Evolutionary conservation across 768 basidiomycete genomes (phyloP).

Genomic region (Rhizopogon sp.): DNA sequence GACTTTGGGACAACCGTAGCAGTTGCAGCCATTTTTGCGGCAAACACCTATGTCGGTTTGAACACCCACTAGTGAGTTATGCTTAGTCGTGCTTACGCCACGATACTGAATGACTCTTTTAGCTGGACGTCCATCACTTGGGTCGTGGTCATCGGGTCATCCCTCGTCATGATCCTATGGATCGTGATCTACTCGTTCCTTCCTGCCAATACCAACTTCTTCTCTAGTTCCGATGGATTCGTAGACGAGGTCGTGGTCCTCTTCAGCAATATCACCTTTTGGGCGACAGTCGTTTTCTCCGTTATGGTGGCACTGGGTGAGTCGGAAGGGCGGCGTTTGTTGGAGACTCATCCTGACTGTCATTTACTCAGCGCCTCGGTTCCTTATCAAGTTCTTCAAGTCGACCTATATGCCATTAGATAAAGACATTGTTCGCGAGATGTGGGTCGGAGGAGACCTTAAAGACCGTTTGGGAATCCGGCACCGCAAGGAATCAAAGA

Average conservation of each 20-base stretch:
- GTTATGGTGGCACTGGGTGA: conserved; percentile 67
- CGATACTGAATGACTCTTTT: conserved; percentile 5
- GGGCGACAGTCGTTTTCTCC: conserved; percentile 71
- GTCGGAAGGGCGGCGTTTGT: conserved; percentile 15
- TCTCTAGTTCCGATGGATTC: conserved; percentile 70
- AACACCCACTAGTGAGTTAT: conserved; percentile 81
- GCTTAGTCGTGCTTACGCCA: conserved; percentile 7
- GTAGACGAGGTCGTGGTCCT: conserved; percentile 67
- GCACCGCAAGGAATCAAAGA: conserved; percentile 53
- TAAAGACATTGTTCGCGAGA: conserved; percentile 88
- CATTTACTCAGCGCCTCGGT: conserved; percentile 63
- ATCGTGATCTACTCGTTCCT: conserved; percentile 85
- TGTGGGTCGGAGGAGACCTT: conserved; percentile 80
- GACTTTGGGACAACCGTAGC: conserved; percentile 93
- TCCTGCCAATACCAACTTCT: conserved; percentile 63
- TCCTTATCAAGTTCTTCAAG: conserved; percentile 67
- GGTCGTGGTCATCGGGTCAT: conserved; percentile 75
- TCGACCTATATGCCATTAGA: conserved; percentile 77
- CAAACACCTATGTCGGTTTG: conserved; percentile 86
- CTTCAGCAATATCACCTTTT: conserved; percentile 78
- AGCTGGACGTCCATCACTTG: conserved; percentile 86
- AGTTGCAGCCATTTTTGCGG: conserved; percentile 80
- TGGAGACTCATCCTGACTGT: conserved; percentile 4
- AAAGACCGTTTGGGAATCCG: conserved; percentile 76
- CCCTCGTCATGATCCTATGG: conserved; percentile 82